A percentile compares a stretch with the other conserved stretches of the same genome.
These are phyloP conservation scores for Penicillium pancosmium DNA, from an alignment of 495 filamentous ascomycete genomes.

Conservation along the genomic window DNA sequence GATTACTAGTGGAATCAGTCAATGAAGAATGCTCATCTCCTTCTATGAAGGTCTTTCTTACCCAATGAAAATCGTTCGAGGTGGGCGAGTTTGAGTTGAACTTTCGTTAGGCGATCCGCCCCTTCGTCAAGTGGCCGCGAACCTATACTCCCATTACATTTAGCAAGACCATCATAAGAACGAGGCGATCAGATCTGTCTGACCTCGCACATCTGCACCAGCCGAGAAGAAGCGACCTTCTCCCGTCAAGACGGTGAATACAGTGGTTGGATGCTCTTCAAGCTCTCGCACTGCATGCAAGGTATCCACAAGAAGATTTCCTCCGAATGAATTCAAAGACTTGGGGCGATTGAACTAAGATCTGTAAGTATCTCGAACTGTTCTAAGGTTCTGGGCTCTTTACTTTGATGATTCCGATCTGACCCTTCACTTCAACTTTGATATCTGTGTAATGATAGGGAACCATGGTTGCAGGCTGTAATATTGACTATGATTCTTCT, in stretches of 20 bases:
- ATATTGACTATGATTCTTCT: background rate
- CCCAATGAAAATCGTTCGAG: background rate
- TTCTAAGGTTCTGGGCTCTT: background rate
- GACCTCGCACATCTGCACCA: slow-evolving; percentile 19
- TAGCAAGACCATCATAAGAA: background rate
- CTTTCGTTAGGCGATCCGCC: background rate
- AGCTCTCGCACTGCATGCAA: slow-evolving; percentile 23
- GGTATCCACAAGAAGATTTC: slow-evolving; percentile 18
- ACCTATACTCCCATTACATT: background rate
- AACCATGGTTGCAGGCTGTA: background rate
- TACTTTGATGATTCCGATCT: slow-evolving; percentile 28
- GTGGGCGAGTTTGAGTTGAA: background rate
- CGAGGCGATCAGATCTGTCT: background rate
- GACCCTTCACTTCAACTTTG: slow-evolving; percentile 15
- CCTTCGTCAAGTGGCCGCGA: background rate
- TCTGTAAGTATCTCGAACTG: background rate
- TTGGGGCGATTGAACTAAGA: slow-evolving; percentile 20
- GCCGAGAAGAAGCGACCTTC: slow-evolving; percentile 31
- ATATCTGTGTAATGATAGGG: slow-evolving; percentile 20
- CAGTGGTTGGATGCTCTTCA: slow-evolving; percentile 18
- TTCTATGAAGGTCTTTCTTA: background rate
- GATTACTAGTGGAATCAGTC: background rate
- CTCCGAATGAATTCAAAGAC: slow-evolving; percentile 19
- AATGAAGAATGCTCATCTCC: background rate
- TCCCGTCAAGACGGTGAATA: slow-evolving; percentile 27